Percentiles rank a stretch among this genome's conserved stretches.
phyloP scores from a whole-genome alignment of 768 basidiomycete species.

The Mycena venus region DNA sequence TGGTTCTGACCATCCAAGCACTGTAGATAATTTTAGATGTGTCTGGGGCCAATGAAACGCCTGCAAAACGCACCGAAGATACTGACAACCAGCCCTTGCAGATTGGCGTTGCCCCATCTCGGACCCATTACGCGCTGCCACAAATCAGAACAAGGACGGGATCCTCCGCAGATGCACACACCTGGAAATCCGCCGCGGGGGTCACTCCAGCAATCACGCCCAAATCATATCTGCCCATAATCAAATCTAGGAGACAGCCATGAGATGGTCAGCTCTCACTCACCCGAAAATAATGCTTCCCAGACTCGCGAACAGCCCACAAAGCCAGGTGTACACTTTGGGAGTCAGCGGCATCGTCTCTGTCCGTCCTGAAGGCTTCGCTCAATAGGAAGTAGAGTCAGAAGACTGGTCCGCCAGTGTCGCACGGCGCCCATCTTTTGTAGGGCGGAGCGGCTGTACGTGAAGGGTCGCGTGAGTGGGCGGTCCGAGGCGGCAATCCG shows the following conservation, averaged over 20 bases:
- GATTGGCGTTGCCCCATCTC: conserved; percentile 49
- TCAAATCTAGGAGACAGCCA: neutral
- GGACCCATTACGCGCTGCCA: conserved; percentile 51
- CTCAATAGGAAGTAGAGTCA: conserved; percentile 16
- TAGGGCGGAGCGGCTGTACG: neutral
- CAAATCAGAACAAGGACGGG: neutral
- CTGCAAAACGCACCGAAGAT: conserved; percentile 50
- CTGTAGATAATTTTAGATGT: conserved; percentile 35
- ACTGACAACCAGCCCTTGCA: conserved; percentile 56
- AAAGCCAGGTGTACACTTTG: conserved; percentile 68
- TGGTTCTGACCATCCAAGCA: conserved; percentile 52
- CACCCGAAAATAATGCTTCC: conserved; percentile 60
- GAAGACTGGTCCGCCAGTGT: neutral
- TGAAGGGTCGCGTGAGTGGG: conserved; percentile 25
- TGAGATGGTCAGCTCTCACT: neutral
- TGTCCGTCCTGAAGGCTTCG: neutral
- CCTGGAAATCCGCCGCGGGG: conserved; percentile 53
- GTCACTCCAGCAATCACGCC: conserved; percentile 65
- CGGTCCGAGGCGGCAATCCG: conserved; percentile 8
- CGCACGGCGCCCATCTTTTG: conserved; percentile 3
- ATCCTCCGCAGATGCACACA: conserved; percentile 22
- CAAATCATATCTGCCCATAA: conserved; percentile 53
- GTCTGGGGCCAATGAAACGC: neutral
- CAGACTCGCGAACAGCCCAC: conserved; percentile 64
- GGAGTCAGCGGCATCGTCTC: conserved; percentile 52